These are phyloP conservation scores for Balansia obtecta DNA, from an alignment of 2,329 filamentous ascomycete genomes.

Conservation along the genomic window DNA sequence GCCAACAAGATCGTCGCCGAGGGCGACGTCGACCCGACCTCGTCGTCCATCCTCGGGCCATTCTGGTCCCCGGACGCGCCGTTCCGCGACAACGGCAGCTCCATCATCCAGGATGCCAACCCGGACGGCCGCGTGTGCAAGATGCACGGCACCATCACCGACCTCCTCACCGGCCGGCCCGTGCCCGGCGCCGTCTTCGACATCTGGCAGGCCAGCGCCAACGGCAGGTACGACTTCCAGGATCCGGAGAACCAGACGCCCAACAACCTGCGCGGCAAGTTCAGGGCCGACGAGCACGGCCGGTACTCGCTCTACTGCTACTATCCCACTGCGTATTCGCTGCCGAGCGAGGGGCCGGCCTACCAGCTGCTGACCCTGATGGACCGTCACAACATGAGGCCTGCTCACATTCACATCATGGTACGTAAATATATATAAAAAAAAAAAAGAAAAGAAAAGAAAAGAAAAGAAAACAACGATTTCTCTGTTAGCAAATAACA, in stretches of 20 bases:
- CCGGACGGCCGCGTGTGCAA: conserved; percentile 46
- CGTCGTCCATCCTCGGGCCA: conserved; percentile 62
- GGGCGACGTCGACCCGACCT: conserved; percentile 51
- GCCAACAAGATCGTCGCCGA: conserved; percentile 52
- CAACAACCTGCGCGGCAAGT: conserved; percentile 69
- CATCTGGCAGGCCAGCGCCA: conserved; percentile 66
- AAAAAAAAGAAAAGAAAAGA: neutral
- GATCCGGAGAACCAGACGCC: conserved; percentile 57
- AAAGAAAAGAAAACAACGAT: too few relatives aligned
- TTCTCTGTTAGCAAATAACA: too few relatives aligned
- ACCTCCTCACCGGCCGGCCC: conserved; percentile 52
- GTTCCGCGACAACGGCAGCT: conserved; percentile 53
- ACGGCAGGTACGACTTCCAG: conserved; percentile 67
- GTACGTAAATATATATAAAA: too few relatives aligned
- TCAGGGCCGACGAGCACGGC: conserved; percentile 56
- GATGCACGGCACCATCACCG: conserved; percentile 58
- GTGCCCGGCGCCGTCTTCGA: conserved; percentile 60
- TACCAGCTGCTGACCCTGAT: conserved; percentile 29
- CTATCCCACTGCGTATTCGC: conserved; percentile 59
- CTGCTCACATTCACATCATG: conserved; percentile 40
- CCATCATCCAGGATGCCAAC: conserved; percentile 50
- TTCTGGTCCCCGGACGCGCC: conserved; percentile 69
- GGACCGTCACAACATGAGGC: conserved; percentile 36
- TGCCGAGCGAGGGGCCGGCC: conserved; percentile 48
- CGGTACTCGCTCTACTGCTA: conserved; percentile 65